Evolutionary conservation across 164 flowering plant species (phyloP), one percentile per base, ranked within the genome.

Genomic region (Stephania cephalantha): DNA sequence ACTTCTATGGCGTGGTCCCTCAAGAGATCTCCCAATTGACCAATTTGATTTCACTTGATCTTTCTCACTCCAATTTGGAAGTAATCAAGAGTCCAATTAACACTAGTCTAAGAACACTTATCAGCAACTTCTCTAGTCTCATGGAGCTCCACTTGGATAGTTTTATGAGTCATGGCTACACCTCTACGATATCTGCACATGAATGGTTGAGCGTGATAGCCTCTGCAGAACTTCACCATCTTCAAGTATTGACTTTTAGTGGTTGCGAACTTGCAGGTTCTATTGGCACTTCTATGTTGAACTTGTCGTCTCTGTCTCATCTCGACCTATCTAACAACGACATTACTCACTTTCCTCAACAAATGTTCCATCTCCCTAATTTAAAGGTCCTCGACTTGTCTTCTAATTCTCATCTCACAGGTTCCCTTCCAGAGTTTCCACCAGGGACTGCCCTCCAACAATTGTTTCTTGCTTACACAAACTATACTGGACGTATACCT

Each of bases 401-500:
- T 0, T 1, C 1, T 1, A 87, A 87, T 70, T 3, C 0, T 18
- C 6, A n/a, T 1, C 85, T 86, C 17, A 10, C 48, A 0, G 89
- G 86, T 44, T 69, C 42, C 46, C 45, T 86, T 58, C 87, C 85
- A 44, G 75, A 79, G 20, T 82, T 76, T 73, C 81, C 80, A 18
- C 9, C n/a, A 2, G 64, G 77, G 31, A 76, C 77, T 31, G 29
- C 84, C 8, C 73, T 87, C 44, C 78, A 72, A 12, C 74, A 15
- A 25, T 64, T 87, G 75, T 3, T 71, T 0, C 77, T 87, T 11
- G 64, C 76, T 0, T 3, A 10, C 18, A 85, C 87, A 3, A 73
- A 50, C 3, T 82, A 86, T 53, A 74, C 81, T 0, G 90, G 88
- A 10, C 4, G 10, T 20, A 30, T 87, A 50, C 87, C 88, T 1